Percentiles rank a stretch among this genome's conserved stretches.
phyloP scores from a whole-genome alignment of 2,329 filamentous ascomycete species.

The Fusarium newnesense region DNA sequence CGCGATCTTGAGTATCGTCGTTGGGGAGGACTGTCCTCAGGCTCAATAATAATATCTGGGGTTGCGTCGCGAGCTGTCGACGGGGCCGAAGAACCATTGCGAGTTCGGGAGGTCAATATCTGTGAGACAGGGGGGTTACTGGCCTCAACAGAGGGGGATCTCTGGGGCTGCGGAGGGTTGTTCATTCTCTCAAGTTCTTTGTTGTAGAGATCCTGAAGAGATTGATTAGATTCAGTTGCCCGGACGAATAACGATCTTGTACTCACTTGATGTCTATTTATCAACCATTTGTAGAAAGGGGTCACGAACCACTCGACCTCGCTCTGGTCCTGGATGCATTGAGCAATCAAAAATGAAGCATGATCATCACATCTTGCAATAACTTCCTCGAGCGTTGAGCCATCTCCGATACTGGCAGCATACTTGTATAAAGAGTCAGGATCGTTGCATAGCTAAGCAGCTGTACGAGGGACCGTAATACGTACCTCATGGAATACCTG shows the following conservation, averaged over 20 bases:
- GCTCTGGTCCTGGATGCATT: constrained; percentile 55
- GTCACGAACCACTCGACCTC: constrained; percentile 57
- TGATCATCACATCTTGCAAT: constrained; percentile 59
- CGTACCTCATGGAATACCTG: constrained; percentile 49
- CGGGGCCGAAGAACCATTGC: constrained; percentile 31
- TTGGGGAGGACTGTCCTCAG: constrained; percentile 10
- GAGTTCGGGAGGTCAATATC: constrained; percentile 36
- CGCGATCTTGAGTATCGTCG: constrained; percentile 32
- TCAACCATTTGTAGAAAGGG: constrained; percentile 61
- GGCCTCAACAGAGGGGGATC: constrained; percentile 32
- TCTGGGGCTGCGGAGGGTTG: constrained; percentile 34
- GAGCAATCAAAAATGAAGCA: constrained; percentile 62
- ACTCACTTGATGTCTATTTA: constrained; percentile 53
- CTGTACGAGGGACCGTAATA: background rate
- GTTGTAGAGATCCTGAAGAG: constrained; percentile 41
- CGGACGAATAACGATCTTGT: background rate
- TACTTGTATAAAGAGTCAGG: constrained; percentile 52
- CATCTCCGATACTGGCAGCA: constrained; percentile 62
- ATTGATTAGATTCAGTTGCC: background rate
- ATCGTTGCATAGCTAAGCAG: background rate
- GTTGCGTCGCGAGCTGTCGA: constrained; percentile 18
- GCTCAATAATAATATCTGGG: constrained; percentile 15
- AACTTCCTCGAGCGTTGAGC: constrained; percentile 61
- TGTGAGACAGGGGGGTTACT: constrained; percentile 1
- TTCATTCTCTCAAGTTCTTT: constrained; percentile 35